Conservation (phyloP, 805 yeast genomes). For the Candida anglica region DNA sequence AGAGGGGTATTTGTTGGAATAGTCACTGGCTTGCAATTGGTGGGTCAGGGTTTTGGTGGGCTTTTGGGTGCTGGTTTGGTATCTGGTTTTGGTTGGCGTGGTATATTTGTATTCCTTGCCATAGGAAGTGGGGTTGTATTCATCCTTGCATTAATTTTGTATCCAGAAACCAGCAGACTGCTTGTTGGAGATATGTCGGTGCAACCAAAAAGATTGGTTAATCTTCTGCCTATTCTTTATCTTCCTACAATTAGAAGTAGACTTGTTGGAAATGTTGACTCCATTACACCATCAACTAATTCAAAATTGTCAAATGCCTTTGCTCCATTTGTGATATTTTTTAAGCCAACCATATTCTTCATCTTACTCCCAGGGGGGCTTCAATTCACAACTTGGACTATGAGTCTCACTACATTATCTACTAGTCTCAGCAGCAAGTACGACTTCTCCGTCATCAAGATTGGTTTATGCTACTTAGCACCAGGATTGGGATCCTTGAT, state of each 20-base stretch:
- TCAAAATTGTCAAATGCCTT: slow-evolving; percentile 13
- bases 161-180: slow-evolving; percentile 73
- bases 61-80: slow-evolving; percentile 49
- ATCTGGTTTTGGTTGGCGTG: slow-evolving; percentile 52
- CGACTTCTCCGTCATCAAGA: slow-evolving; percentile 43
- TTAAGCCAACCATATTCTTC: slow-evolving; percentile 39
- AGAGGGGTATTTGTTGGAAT: slow-evolving; percentile 68
- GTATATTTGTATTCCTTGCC: slow-evolving; percentile 68
- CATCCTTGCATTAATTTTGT: slow-evolving; percentile 17
- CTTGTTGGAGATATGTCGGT: slow-evolving; percentile 71
- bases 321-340: slow-evolving; percentile 36
- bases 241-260: slow-evolving; percentile 16
- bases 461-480: slow-evolving; percentile 69
- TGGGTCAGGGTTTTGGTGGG: slow-evolving; percentile 78
- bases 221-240: slow-evolving; percentile 41
- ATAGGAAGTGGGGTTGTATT: slow-evolving; percentile 50
- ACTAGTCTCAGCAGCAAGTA: slow-evolving; percentile 48
- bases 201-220: slow-evolving; percentile 36
- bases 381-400: slow-evolving; percentile 62
- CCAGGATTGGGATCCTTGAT: slow-evolving; percentile 61
- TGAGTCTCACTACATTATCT: slow-evolving; percentile 59
- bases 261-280: slow-evolving; percentile 25
- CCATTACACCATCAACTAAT: slow-evolving; percentile 9
- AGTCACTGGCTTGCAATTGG: slow-evolving; percentile 53
- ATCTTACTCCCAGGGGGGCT: slow-evolving; percentile 53